A percentile compares a stretch with the other conserved stretches of the same genome.
These are phyloP conservation scores for Ogataea dorogensis DNA, from an alignment of 805 yeast genomes.

Conservation along the genomic window DNA sequence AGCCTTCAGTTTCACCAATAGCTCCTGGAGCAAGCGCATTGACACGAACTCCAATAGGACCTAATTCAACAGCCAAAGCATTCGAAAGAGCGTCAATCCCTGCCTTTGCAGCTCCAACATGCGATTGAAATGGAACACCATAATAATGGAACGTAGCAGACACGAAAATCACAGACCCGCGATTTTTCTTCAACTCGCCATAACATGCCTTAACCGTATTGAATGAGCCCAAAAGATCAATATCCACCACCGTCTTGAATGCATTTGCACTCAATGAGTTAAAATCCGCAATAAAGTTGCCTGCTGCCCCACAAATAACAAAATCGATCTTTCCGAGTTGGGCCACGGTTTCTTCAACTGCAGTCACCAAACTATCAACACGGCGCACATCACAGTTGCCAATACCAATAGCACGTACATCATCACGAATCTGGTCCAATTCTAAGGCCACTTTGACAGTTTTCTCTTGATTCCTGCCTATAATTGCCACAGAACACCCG, in stretches of 20 bases:
- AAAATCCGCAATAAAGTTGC: slow-evolving; percentile 83
- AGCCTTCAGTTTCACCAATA: slow-evolving; percentile 84
- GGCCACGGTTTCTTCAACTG: slow-evolving; percentile 63
- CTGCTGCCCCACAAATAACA: slow-evolving; percentile 95
- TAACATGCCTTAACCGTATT: slow-evolving; percentile 85
- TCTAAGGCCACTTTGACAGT: slow-evolving; percentile 69
- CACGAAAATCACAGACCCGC: slow-evolving; percentile 75
- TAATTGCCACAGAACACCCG: slow-evolving; percentile 84
- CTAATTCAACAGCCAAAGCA: slow-evolving; percentile 85
- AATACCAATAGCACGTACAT: slow-evolving; percentile 66
- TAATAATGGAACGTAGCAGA: slow-evolving; percentile 88
- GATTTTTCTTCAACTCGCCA: slow-evolving; percentile 58
- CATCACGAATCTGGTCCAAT: slow-evolving; percentile 53
- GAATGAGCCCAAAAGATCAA: slow-evolving; percentile 85
- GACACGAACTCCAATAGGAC: slow-evolving; percentile 81
- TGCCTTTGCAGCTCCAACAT: slow-evolving; percentile 94
- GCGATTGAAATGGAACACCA: slow-evolving; percentile 86
- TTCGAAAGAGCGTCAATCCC: slow-evolving; percentile 87
- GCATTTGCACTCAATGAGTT: slow-evolving; percentile 80
- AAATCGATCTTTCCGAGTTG: slow-evolving; percentile 77
- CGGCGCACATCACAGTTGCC: slow-evolving; percentile 80
- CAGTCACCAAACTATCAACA: slow-evolving; percentile 53
- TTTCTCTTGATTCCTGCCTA: slow-evolving; percentile 72
- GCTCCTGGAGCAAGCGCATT: slow-evolving; percentile 93
- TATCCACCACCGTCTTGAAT: slow-evolving; percentile 81